phyloP scores from a whole-genome alignment of 805 yeast species.

The Starmerella apicola region DNA sequence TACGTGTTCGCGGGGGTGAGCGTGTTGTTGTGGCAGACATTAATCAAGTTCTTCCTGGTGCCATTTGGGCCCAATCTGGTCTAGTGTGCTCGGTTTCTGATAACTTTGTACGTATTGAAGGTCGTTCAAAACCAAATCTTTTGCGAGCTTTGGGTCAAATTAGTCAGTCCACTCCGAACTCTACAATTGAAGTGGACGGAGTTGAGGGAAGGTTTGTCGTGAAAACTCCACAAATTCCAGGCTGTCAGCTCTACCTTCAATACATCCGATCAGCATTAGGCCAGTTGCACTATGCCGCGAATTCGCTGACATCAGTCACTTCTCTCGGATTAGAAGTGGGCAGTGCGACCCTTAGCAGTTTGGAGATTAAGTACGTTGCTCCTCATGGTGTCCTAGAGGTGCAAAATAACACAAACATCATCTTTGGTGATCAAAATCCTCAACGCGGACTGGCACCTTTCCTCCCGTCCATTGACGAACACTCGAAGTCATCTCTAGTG shows the following conservation, averaged over 20 bases:
- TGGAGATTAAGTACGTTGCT: constrained; percentile 18
- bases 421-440: constrained; percentile 18
- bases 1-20: constrained; percentile 9
- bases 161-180: background rate
- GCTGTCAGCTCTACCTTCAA: constrained; percentile 4
- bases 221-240: background rate
- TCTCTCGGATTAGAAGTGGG: constrained; percentile 14
- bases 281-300: constrained; percentile 17
- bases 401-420: constrained; percentile 11
- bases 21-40: constrained; percentile 15
- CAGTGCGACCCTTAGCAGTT: constrained; percentile 14
- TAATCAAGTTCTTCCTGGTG: constrained; percentile 10
- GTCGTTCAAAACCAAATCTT: constrained; percentile 8
- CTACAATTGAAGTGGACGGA: constrained; percentile 8
- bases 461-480: constrained; percentile 21
- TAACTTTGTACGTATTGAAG: constrained; percentile 10
- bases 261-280: constrained; percentile 6
- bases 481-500: constrained; percentile 13
- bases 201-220: constrained; percentile 10
- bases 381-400: constrained; percentile 13
- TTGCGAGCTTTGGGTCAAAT: constrained; percentile 11
- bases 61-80: constrained; percentile 21
- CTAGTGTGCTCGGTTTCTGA: constrained; percentile 13
- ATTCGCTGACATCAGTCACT: constrained; percentile 18
- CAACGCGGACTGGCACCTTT: constrained; percentile 20